Conservation (phyloP, 1,139 yeast species). For the Taphrina populina region DNA sequence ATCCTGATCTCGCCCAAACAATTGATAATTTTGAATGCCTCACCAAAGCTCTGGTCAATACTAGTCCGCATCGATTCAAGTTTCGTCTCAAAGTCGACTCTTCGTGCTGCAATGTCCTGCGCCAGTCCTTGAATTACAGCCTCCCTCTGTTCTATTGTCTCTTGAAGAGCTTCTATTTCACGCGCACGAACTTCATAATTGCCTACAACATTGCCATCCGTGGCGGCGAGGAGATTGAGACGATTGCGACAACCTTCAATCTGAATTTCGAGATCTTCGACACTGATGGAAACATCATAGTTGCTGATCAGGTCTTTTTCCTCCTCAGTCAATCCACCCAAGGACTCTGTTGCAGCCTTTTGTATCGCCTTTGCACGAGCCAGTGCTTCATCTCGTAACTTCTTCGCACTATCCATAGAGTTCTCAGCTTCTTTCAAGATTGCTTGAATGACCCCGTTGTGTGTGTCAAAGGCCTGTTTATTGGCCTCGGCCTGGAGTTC, state of each 20-base stretch:
- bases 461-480: conserved; percentile 20
- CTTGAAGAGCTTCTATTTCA: conserved; percentile 44
- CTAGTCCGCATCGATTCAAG: conserved; percentile 53
- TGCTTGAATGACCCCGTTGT: conserved; percentile 4
- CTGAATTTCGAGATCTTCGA: conserved; percentile 42
- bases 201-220: conserved; percentile 39
- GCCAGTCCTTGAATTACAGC: conserved; percentile 44
- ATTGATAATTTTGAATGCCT: conserved; percentile 70
- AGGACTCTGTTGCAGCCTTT: conserved; percentile 3
- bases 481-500: conserved; percentile 18
- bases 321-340: conserved; percentile 6
- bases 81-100: conserved; percentile 59
- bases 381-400: not conserved
- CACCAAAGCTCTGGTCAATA: conserved; percentile 64
- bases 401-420: conserved; percentile 13
- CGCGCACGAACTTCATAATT: conserved; percentile 41
- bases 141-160: conserved; percentile 43
- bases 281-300: conserved; percentile 30
- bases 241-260: conserved; percentile 44
- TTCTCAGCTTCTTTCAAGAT: conserved; percentile 23
- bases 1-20: conserved; percentile 78
- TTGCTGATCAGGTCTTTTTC: conserved; percentile 6
- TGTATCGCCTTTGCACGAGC: conserved; percentile 11
- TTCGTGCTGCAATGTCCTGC: conserved; percentile 49
- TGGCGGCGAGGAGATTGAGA: conserved; percentile 43